These are phyloP conservation scores for Neofusicoccum ribis DNA, from an alignment of 2,329 filamentous ascomycete genomes.

Conservation along the genomic window DNA sequence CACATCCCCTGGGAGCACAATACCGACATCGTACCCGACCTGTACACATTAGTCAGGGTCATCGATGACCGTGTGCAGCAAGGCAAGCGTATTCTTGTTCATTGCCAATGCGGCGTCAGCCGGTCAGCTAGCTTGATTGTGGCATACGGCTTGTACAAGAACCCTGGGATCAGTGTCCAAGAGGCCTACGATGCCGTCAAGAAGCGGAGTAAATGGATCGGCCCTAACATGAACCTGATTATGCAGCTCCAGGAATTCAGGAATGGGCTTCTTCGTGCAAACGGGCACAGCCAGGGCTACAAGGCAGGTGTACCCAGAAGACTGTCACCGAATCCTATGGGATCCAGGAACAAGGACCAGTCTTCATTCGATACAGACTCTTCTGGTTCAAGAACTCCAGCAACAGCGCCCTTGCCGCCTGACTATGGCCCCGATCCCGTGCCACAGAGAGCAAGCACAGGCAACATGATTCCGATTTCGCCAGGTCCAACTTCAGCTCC, in stretches of 20 bases:
- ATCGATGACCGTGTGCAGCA: conserved; percentile 72
- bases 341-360: conserved; percentile 33
- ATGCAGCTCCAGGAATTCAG: conserved; percentile 82
- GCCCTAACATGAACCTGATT: conserved; percentile 88
- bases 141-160: conserved; percentile 79
- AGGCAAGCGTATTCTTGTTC: conserved; percentile 76
- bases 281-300: conserved; percentile 35
- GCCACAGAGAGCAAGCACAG: conserved; percentile 45
- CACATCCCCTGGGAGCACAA: conserved; percentile 89
- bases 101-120: conserved; percentile 85
- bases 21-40: conserved; percentile 77
- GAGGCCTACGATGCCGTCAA: conserved; percentile 82
- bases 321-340: conserved; percentile 23
- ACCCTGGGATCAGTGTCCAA: conserved; percentile 74
- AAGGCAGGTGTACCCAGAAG: conserved; percentile 26
- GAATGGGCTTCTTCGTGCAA: conserved; percentile 47
- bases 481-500: conserved; percentile 44
- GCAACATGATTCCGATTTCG: conserved; percentile 43
- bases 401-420: conserved; percentile 40
- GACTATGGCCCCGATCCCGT: conserved; percentile 55
- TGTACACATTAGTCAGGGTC: conserved; percentile 72
- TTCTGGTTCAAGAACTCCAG: conserved; percentile 37
- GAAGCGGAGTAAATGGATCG: conserved; percentile 81
- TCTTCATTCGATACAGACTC: conserved; percentile 31
- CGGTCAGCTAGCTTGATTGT: conserved; percentile 84